These are phyloP conservation scores for Russula compacta DNA, from an alignment of 768 basidiomycete species.

Conservation along the genomic window DNA sequence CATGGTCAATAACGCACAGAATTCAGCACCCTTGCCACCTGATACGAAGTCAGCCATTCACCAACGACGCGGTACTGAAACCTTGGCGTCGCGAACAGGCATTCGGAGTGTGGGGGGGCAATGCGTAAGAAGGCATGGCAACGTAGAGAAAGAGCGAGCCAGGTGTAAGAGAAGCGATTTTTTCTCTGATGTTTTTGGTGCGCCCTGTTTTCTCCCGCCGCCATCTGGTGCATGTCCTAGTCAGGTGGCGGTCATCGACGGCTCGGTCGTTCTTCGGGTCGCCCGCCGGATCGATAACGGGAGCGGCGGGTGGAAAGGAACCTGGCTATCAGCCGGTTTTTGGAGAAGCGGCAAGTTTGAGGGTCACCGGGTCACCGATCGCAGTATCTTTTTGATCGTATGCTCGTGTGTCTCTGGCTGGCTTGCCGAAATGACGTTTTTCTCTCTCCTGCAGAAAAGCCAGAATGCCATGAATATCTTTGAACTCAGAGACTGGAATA, in stretches of 20 bases:
- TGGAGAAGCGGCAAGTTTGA: not conserved
- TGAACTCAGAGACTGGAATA: not conserved
- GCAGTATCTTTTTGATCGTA: not conserved
- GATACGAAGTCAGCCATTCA: not conserved
- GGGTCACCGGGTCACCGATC: too few species aligned
- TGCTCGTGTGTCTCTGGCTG: not conserved
- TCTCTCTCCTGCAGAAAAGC: not conserved
- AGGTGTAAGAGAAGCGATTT: not conserved
- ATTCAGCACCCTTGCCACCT: too few species aligned
- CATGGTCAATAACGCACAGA: too few species aligned
- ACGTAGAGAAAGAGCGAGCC: not conserved
- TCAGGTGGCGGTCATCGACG: not conserved
- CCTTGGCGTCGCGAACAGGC: too few species aligned
- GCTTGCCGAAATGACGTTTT: not conserved
- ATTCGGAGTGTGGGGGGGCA: not conserved
- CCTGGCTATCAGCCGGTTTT: not conserved
- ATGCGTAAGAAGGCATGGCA: not conserved
- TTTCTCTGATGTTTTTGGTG: not conserved
- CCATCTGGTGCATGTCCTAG: not conserved
- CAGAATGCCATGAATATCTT: not conserved
- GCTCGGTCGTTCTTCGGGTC: not conserved
- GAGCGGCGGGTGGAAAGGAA: not conserved
- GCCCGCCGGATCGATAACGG: not conserved
- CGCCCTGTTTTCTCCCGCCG: not conserved
- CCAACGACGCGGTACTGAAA: too few species aligned